A percentile compares a stretch with the other conserved stretches of the same genome.
phyloP scores from a whole-genome alignment of 495 filamentous ascomycete species.

The Hypoxylon intermedium region DNA sequence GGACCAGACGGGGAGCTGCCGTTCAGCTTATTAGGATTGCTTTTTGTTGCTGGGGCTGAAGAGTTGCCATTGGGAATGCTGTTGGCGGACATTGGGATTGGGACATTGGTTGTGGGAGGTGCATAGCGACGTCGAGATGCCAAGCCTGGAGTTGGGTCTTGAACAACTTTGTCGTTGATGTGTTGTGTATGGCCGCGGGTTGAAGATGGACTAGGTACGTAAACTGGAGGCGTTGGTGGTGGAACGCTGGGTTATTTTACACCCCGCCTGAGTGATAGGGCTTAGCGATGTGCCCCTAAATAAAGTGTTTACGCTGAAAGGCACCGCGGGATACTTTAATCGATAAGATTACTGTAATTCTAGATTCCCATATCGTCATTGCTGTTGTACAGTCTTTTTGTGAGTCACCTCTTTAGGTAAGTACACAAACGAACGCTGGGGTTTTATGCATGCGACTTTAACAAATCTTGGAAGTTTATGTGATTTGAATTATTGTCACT shows the following conservation, averaged over 20 bases:
- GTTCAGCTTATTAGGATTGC: constrained; percentile 38
- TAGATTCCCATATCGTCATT: constrained; percentile 26
- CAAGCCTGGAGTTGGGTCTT: constrained; percentile 29
- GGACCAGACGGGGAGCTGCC: constrained; percentile 36
- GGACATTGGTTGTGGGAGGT: constrained; percentile 28
- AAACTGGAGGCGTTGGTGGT: neutral
- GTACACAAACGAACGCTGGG: no score
- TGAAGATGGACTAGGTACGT: neutral
- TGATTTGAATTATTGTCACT: no score
- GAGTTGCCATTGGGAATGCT: constrained; percentile 43
- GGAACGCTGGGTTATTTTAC: constrained; percentile 10
- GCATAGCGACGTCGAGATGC: constrained; percentile 43
- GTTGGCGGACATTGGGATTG: constrained; percentile 46
- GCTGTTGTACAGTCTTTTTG: constrained; percentile 6
- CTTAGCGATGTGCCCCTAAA: constrained; percentile 4
- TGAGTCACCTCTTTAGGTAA: constrained; percentile 20
- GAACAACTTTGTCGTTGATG: constrained; percentile 15
- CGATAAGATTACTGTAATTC: constrained; percentile 32
- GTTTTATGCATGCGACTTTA: neutral
- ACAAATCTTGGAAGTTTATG: no score
- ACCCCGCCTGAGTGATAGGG: constrained; percentile 18
- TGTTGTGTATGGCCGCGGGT: neutral
- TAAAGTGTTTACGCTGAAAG: neutral
- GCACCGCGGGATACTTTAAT: constrained; percentile 6
- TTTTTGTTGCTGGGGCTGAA: constrained; percentile 35